Base-by-base conservation (phyloP, 2,329 filamentous ascomycete species). In the Fusarium penzigii region DNA sequence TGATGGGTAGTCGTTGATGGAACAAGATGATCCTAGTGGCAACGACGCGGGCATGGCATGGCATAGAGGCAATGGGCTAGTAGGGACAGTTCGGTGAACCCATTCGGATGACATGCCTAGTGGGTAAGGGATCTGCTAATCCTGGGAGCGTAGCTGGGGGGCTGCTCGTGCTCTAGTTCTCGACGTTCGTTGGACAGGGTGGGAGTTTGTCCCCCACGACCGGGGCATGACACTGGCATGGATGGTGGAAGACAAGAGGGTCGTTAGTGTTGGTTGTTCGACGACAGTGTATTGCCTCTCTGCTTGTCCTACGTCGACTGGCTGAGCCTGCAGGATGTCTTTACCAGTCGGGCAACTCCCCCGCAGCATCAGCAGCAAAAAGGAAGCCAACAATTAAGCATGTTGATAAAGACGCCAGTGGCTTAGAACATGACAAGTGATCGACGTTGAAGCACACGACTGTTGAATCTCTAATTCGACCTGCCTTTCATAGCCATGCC, bases 101-200 rank as follows among this genome's bases (percentile, higher is more conserved):
- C 56, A 57, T 58, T 52, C 39, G 51, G 53, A 49, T 42, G 44
- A 39, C 38, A 34, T 49, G 39, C 44, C 47, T 47, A 41, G 39
- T 17, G 17, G 39, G 17, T 20, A 13, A 41, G 29, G 50, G 53
- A 48, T 41, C 45, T 29, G 42, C 48, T 29, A 20, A 25, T 5
- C 25, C 59, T 59, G 57, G 59, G 59, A 56, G 38, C 16, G 32
- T 17, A 52, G 54, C 42, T 14, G 34, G 53, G 56, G 47, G 9
- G 12, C 10, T 34, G 46, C 52, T 53, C 58, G 58, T 60, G 58
- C 49, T 50, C 42, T 16, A 9, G 46, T 53, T 41, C 58, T 61
- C 43, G 45, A 58, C 45, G 57, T 39, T 55, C 43, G 58, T 60
- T 60, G 57, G 58, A 44, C 25, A n/a, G 42, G 40, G 2, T 36